A percentile compares a stretch with the other conserved stretches of the same genome.
Conservation (phyloP, 1,284 basidiomycete genomes). For the Trichosporon asahii region DNA sequence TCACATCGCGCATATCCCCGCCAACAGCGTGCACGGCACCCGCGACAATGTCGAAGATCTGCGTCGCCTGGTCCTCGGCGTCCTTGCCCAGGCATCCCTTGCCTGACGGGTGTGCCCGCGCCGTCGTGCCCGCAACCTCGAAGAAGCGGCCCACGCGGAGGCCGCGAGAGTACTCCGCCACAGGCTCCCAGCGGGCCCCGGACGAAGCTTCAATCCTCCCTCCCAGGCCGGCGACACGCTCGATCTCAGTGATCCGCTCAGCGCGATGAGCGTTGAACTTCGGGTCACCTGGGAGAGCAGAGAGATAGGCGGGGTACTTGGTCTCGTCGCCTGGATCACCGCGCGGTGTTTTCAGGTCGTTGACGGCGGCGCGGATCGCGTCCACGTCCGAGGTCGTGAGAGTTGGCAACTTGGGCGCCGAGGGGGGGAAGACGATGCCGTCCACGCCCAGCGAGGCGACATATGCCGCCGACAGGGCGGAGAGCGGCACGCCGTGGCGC, state of each 20-base stretch:
- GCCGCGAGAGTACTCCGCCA: constrained; percentile 17
- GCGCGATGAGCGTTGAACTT: not conserved
- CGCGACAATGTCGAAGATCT: constrained; percentile 25
- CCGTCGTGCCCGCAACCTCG: constrained; percentile 19
- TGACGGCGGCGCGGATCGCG: not conserved
- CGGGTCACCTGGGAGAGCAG: not conserved
- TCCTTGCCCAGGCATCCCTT: constrained; percentile 7
- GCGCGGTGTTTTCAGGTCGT: not conserved
- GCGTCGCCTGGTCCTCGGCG: constrained; percentile 20
- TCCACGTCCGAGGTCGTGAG: not conserved
- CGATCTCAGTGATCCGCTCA: constrained; percentile 9
- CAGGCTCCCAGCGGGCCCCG: constrained; percentile 18
- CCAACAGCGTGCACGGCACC: constrained; percentile 21
- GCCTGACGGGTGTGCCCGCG: constrained; percentile 16
- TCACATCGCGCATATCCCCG: constrained; percentile 22
- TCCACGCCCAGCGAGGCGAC: not conserved
- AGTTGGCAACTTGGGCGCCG: too few relatives aligned
- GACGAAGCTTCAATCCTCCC: constrained; percentile 14
- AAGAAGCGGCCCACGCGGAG: constrained; percentile 16
- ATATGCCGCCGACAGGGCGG: constrained; percentile 20
- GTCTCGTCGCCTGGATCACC: constrained; percentile 20
- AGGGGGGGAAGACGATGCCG: not conserved
- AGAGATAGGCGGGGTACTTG: constrained; percentile 18
- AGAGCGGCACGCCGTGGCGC: constrained; percentile 21
- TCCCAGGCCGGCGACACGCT: constrained; percentile 1